phyloP scores from a whole-genome alignment of 257 asterid genomes.

The Nicotiana benthamiana region DNA sequence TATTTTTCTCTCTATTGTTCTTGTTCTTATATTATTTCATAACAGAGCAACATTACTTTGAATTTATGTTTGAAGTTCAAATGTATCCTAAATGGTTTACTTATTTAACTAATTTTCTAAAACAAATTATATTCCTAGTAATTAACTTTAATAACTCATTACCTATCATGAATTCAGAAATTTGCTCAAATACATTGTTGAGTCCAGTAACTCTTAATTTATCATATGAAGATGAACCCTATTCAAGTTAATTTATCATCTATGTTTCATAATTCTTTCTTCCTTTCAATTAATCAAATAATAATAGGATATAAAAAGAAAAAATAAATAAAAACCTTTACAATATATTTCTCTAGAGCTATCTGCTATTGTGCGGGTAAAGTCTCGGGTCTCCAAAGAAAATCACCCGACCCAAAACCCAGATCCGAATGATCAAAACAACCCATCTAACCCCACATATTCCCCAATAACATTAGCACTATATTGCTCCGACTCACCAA shows the following conservation, averaged over 20 bases:
- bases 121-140: background rate
- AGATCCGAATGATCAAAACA: slow-evolving; percentile 34
- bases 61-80: no score
- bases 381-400: slow-evolving; percentile 36
- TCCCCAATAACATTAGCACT: slow-evolving; percentile 18
- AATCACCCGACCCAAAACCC: slow-evolving; percentile 26
- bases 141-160: background rate
- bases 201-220: background rate
- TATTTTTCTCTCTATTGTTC: no score
- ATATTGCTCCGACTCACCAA: slow-evolving; percentile 11
- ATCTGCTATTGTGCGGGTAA: slow-evolving; percentile 40
- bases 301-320: background rate
- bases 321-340: background rate
- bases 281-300: background rate
- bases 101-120: no score
- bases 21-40: no score
- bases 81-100: no score
- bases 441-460: slow-evolving; percentile 33
- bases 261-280: background rate
- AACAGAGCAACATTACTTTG: no score
- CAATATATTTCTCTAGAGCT: background rate
- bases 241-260: background rate
- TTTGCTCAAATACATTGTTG: background rate
- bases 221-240: no score
- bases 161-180: background rate